phyloP scores from a whole-genome alignment of 139 green algal genomes.

The Coccomyxa sp. region DNA sequence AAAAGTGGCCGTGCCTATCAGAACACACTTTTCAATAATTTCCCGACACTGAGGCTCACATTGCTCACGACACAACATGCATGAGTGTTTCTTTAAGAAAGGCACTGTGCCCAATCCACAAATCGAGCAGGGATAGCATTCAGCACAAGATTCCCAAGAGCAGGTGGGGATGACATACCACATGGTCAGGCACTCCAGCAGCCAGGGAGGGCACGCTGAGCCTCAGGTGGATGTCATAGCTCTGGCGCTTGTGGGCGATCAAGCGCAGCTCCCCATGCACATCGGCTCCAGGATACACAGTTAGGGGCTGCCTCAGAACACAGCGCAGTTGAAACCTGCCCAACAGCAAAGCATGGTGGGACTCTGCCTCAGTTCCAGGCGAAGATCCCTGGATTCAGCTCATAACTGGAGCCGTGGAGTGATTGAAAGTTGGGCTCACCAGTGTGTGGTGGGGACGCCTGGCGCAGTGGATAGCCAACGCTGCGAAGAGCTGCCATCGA shows the following conservation, averaged over 20 bases:
- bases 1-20: neutral
- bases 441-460: constrained; percentile 89
- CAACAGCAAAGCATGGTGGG: neutral
- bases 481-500: constrained; percentile 58
- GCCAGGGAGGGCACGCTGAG: neutral
- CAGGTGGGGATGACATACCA: too few species aligned
- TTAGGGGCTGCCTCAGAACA: constrained; percentile 62
- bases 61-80: too few species aligned
- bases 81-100: too few species aligned
- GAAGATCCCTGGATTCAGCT: neutral
- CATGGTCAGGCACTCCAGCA: too few species aligned
- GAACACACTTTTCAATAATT: neutral
- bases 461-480: constrained; percentile 88
- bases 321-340: constrained; percentile 82
- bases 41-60: too few species aligned
- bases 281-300: constrained; percentile 30
- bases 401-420: neutral
- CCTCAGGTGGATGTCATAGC: constrained; percentile 70
- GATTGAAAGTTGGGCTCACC: constrained; percentile 35
- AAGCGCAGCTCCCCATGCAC: constrained; percentile 59
- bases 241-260: constrained; percentile 68
- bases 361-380: neutral
- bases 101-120: too few species aligned
- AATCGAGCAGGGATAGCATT: too few species aligned
- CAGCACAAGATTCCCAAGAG: too few species aligned